Percentiles rank a stretch among this genome's conserved stretches.
These are phyloP conservation scores for Linum trigynum DNA, from an alignment of 345 rosid species.

Conservation along the genomic window DNA sequence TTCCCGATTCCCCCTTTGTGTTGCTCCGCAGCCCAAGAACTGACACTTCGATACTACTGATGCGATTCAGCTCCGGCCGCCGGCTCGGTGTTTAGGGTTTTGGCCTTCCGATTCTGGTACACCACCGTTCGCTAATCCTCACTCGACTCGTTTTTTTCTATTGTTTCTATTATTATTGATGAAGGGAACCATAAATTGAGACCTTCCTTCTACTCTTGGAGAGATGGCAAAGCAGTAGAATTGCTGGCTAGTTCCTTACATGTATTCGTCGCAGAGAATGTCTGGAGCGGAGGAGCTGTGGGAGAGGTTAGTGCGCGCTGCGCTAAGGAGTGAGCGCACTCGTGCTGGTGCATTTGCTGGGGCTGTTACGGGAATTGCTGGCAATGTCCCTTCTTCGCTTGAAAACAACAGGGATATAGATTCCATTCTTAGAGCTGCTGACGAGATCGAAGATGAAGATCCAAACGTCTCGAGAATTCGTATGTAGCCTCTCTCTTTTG, in stretches of 20 bases:
- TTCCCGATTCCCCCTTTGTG: neutral
- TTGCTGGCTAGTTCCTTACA: neutral
- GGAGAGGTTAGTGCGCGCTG: constrained; percentile 89
- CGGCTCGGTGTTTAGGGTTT: neutral
- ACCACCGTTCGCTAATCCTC: neutral
- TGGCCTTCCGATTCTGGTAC: neutral
- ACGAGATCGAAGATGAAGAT: constrained; percentile 91
- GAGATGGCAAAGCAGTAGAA: neutral
- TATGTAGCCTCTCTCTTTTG: constrained; percentile 22
- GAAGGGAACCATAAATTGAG: neutral
- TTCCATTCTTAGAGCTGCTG: constrained; percentile 84
- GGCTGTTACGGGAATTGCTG: constrained; percentile 62
- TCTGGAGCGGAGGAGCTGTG: constrained; percentile 66
- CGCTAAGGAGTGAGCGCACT: constrained; percentile 55
- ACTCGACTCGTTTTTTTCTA: neutral
- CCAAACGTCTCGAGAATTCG: constrained; percentile 77
- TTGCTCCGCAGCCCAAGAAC: neutral
- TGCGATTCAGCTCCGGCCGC: neutral
- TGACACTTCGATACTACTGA: neutral
- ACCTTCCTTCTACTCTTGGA: neutral
- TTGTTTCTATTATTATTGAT: neutral
- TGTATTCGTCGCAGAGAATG: constrained; percentile 35
- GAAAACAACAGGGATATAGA: constrained; percentile 76
- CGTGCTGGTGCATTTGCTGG: constrained; percentile 41
- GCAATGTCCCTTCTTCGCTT: constrained; percentile 79